Conservation (phyloP, 768 basidiomycete species). For the Antrodiella citrinella region DNA sequence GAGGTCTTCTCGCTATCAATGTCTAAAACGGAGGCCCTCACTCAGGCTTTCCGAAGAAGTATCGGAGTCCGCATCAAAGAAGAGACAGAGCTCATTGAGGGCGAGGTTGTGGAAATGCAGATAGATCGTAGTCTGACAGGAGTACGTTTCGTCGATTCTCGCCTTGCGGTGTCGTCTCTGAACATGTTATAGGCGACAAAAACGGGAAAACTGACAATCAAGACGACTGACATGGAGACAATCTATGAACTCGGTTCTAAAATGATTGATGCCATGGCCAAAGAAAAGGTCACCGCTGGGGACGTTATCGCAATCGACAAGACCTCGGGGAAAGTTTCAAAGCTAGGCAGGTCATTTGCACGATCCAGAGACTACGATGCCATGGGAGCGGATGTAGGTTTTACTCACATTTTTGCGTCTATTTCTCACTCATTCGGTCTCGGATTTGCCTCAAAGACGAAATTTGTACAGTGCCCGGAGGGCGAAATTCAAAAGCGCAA, state of each 20-base stretch:
- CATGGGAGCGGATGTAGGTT: constrained; percentile 92
- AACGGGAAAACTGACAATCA: constrained; percentile 94
- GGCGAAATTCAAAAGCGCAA: constrained; percentile 97
- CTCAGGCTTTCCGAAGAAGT: constrained; percentile 90
- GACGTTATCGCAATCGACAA: constrained; percentile 98
- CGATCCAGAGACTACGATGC: constrained; percentile 97
- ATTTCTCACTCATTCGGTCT: background rate
- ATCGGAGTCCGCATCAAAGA: constrained; percentile 98
- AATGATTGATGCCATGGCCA: constrained; percentile 97
- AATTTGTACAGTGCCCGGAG: constrained; percentile 96
- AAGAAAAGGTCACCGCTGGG: constrained; percentile 93
- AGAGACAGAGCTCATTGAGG: constrained; percentile 95
- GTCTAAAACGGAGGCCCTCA: constrained; percentile 97
- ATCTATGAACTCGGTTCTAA: constrained; percentile 97
- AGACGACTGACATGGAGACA: constrained; percentile 99
- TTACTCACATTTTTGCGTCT: background rate
- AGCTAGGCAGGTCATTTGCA: constrained; percentile 95
- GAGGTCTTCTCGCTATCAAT: constrained; percentile 98
- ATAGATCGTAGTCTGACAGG: constrained; percentile 96
- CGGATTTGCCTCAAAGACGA: constrained; percentile 73
- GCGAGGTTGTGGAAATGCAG: constrained; percentile 97
- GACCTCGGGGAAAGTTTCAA: constrained; percentile 92
- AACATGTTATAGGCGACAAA: constrained; percentile 73
- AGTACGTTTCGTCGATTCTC: constrained; percentile 35
- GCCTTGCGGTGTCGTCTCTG: background rate